phyloP scores from a whole-genome alignment of 495 filamentous ascomycete genomes.

The Penicillium diatomitis region DNA sequence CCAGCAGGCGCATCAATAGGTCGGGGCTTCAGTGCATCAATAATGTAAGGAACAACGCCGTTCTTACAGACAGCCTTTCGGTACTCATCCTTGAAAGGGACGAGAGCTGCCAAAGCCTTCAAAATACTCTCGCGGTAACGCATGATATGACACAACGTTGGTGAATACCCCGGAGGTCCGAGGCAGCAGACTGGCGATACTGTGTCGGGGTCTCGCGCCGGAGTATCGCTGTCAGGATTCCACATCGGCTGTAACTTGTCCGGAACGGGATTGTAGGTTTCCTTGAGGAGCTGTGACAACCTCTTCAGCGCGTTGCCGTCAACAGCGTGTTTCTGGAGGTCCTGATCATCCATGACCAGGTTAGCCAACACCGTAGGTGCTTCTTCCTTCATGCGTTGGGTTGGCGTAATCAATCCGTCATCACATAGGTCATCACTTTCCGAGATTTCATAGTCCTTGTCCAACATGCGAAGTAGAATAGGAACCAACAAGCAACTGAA shows the following conservation, averaged over 20 bases:
- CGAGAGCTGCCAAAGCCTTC: slow-evolving; percentile 67
- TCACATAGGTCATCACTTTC: slow-evolving; percentile 32
- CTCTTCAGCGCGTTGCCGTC: slow-evolving; percentile 68
- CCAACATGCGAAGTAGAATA: slow-evolving; percentile 59
- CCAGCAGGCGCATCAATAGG: slow-evolving; percentile 27
- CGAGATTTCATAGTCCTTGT: slow-evolving; percentile 41
- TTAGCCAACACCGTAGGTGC: slow-evolving; percentile 67
- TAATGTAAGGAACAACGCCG: slow-evolving; percentile 68
- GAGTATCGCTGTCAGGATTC: slow-evolving; percentile 25
- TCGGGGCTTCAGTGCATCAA: slow-evolving; percentile 66
- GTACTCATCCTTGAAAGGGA: slow-evolving; percentile 73
- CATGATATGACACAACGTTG: slow-evolving; percentile 60
- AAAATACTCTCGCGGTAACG: slow-evolving; percentile 70
- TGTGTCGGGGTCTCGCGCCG: slow-evolving; percentile 13
- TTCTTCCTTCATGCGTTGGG: slow-evolving; percentile 50
- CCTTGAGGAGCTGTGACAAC: slow-evolving; percentile 68
- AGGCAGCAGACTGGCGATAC: slow-evolving; percentile 30
- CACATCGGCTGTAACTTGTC: slow-evolving; percentile 31
- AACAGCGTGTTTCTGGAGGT: slow-evolving; percentile 71
- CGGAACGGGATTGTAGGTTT: slow-evolving; percentile 44
- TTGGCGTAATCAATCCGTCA: slow-evolving; percentile 30
- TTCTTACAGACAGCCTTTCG: slow-evolving; percentile 75
- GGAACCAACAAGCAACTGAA: slow-evolving; percentile 64
- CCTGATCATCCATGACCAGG: slow-evolving; percentile 64
- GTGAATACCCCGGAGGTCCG: slow-evolving; percentile 52